Evolutionary conservation across 2,329 filamentous ascomycete genomes (phyloP), one percentile per base, ranked within the genome.

Genomic region (Aspergillus intermedius): DNA sequence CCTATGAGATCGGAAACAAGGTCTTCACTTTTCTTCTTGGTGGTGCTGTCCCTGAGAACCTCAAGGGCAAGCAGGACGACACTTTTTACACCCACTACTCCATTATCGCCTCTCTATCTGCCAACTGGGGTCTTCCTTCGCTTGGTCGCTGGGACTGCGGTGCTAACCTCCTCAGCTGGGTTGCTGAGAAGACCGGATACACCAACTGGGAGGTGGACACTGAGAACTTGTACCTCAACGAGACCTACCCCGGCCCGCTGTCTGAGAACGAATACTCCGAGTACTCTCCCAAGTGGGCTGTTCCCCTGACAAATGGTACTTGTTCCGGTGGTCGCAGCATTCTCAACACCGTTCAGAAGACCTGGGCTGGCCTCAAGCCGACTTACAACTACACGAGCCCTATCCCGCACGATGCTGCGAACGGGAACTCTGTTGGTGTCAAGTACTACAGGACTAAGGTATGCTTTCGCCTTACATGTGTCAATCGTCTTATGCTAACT

Each of bases 1-100:
- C 79, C 8, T 89, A 90, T 68, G 70, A 74, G 12, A 71, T 75
- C 23, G 78, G 79, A 56, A 93, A 91, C 77, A 76, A 76, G 32
- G 77, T 93, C 50, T 78, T 87, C 51, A 81, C 74, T 52, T 77
- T 93, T 54, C 77, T 93, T 0, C 72, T 94, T 1, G 88, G 88
- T n/a, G 87, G 87, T 51, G 84, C 82, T 13, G 68, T 94, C 2
- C 85, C 86, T 8, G 47, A 73, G 3, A 43, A 77, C 8, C 77
- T 86, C 2, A 70, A 80, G 28, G 85, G 85, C 49, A 88, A 85
- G 19, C 80, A 75, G 3, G 88, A 94, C 67, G 60, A 71, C 58
- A 80, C 74, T 61, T 91, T 81, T 68, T 88, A 88, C 74, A 83
- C 83, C 65, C 84, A 88, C 72, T 88, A 88, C 74, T 84, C 80